These are phyloP conservation scores for Trichocladium uniseriatum DNA, from an alignment of 495 filamentous ascomycete genomes.

Conservation along the genomic window DNA sequence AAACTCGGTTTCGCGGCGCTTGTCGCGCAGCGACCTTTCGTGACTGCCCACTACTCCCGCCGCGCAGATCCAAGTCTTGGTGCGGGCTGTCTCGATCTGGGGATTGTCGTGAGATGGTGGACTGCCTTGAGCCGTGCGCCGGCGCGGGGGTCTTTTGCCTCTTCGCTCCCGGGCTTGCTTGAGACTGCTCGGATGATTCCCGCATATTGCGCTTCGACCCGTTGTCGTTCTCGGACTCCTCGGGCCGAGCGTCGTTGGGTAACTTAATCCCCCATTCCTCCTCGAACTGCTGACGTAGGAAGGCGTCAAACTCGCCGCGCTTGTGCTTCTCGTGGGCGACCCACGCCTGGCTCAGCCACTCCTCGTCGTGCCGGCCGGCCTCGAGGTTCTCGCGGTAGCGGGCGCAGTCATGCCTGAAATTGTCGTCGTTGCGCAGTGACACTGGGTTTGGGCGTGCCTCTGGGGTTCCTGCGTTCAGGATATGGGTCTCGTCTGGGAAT, in stretches of 20 bases:
- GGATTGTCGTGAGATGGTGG: too few relatives aligned
- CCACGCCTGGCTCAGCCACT: constrained; percentile 59
- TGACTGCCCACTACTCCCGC: too few relatives aligned
- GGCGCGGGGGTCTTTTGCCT: too few relatives aligned
- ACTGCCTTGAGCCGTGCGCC: too few relatives aligned
- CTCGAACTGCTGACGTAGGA: constrained; percentile 57
- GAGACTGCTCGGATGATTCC: too few relatives aligned
- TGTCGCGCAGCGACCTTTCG: too few relatives aligned
- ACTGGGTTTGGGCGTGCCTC: constrained; percentile 28
- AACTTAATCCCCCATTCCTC: constrained; percentile 61
- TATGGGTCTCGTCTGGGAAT: constrained; percentile 43
- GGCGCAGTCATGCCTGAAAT: constrained; percentile 36
- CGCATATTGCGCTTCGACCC: too few relatives aligned
- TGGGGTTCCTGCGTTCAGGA: constrained; percentile 25
- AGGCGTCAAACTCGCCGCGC: constrained; percentile 61
- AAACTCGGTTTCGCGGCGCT: background rate
- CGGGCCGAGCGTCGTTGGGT: constrained; percentile 10
- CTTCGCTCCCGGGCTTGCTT: too few relatives aligned
- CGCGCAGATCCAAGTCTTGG: too few relatives aligned
- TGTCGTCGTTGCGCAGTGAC: constrained; percentile 34
- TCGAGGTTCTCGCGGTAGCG: constrained; percentile 45
- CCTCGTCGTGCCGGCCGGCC: constrained; percentile 51
- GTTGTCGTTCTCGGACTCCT: background rate
- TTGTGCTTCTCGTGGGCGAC: constrained; percentile 51
- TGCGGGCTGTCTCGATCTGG: too few relatives aligned